Evolutionary conservation across 352 stramenopile species (phyloP).

Genomic region (Phytophthora aleatoria): DNA sequence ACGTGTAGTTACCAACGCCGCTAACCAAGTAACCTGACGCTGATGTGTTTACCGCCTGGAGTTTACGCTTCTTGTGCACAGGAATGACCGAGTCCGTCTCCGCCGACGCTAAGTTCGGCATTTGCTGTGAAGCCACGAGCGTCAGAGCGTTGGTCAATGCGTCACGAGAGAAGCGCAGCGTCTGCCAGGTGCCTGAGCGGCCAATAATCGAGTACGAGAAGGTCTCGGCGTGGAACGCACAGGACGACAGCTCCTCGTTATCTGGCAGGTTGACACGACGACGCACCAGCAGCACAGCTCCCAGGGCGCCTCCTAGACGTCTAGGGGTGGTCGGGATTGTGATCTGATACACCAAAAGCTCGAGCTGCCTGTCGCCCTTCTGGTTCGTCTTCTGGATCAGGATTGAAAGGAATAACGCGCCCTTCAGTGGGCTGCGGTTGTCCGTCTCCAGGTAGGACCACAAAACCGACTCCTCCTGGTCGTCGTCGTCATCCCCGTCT

Average conservation of each 20-base stretch:
- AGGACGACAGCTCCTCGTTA: constrained; percentile 43
- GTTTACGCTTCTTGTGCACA: constrained; percentile 74
- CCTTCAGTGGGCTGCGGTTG: constrained; percentile 60
- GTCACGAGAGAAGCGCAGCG: constrained; percentile 52
- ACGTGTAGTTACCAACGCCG: constrained; percentile 56
- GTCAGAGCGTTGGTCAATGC: constrained; percentile 49
- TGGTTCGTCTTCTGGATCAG: constrained; percentile 45
- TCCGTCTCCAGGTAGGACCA: constrained; percentile 64
- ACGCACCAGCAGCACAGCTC: constrained; percentile 40
- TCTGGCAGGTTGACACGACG: constrained; percentile 35
- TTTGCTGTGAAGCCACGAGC: constrained; percentile 43
- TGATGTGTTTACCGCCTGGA: constrained; percentile 32
- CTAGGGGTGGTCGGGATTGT: constrained; percentile 30
- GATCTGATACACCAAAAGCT: constrained; percentile 68
- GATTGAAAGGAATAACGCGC: constrained; percentile 66
- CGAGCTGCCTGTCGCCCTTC: constrained; percentile 37
- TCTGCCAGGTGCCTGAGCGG: constrained; percentile 61
- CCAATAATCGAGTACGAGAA: constrained; percentile 75
- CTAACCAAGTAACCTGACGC: constrained; percentile 41
- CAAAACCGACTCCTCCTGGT: constrained; percentile 37
- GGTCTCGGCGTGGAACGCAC: constrained; percentile 72
- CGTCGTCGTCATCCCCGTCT: constrained; percentile 28
- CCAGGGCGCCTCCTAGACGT: constrained; percentile 40
- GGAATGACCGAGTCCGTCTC: constrained; percentile 26
- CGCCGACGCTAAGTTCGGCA: constrained; percentile 41